These are phyloP conservation scores for Fonsecaea pugnacius DNA, from an alignment of 2,329 filamentous ascomycete genomes.

Conservation along the genomic window DNA sequence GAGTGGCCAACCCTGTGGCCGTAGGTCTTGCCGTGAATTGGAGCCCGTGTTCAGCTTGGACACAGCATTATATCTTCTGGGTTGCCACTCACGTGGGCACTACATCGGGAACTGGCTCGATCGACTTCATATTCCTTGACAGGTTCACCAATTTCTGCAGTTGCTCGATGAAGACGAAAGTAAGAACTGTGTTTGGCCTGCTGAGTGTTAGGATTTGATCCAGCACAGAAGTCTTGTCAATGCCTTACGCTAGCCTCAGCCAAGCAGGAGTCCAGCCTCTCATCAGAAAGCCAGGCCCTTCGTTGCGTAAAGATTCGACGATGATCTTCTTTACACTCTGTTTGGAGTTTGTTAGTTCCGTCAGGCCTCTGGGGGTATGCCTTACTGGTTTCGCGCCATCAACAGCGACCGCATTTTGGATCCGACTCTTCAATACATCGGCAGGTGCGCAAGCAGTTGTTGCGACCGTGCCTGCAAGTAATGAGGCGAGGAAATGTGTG, in stretches of 20 bases:
- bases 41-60: background rate
- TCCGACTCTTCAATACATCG: constrained; percentile 30
- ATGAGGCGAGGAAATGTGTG: constrained; percentile 30
- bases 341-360: constrained; percentile 11
- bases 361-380: background rate
- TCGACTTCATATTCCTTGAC: constrained; percentile 32
- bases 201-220: background rate
- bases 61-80: constrained; percentile 16
- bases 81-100: background rate
- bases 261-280: constrained; percentile 31
- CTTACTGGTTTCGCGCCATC: constrained; percentile 29
- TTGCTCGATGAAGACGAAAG: constrained; percentile 32
- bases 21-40: background rate
- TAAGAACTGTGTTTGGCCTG: constrained; percentile 30
- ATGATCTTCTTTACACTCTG: constrained; percentile 29
- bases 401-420: constrained; percentile 29
- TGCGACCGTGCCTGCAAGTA: constrained; percentile 30
- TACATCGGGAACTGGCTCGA: background rate
- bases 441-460: constrained; percentile 32
- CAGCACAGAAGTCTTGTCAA: background rate
- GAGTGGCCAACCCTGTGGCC: constrained; percentile 17
- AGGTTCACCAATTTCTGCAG: constrained; percentile 28
- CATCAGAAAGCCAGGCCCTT: constrained; percentile 29
- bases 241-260: constrained; percentile 30
- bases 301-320: constrained; percentile 26